Conservation (phyloP, 805 yeast species). For the Candida boidinii region DNA sequence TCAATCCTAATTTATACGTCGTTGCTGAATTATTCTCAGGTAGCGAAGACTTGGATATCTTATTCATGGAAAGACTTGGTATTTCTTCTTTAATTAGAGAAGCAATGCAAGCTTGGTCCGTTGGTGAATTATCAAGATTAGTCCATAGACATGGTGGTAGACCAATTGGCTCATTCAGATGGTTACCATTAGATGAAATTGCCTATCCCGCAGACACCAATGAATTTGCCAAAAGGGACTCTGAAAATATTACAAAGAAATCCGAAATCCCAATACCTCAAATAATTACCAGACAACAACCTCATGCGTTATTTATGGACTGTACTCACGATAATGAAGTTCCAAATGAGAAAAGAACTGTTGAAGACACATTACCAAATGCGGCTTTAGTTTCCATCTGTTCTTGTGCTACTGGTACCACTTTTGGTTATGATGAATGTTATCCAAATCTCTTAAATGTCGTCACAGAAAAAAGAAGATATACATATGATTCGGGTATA, state of each 20-base stretch:
- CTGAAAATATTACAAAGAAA: slow-evolving; percentile 25
- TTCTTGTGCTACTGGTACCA: slow-evolving; percentile 89
- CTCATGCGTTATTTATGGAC: slow-evolving; percentile 95
- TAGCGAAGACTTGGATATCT: slow-evolving; percentile 80
- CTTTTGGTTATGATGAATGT: slow-evolving; percentile 88
- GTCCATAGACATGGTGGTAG: slow-evolving; percentile 92
- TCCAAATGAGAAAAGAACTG: slow-evolving; percentile 82
- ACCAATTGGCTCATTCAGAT: slow-evolving; percentile 86
- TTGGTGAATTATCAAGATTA: slow-evolving; percentile 74
- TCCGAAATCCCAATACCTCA: slow-evolving; percentile 66
- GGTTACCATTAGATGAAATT: slow-evolving; percentile 68
- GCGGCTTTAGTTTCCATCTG: slow-evolving; percentile 93
- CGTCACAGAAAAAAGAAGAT: slow-evolving; percentile 65
- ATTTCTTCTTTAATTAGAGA: slow-evolving; percentile 86
- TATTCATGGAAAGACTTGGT: slow-evolving; percentile 86
- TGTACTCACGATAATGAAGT: slow-evolving; percentile 95
- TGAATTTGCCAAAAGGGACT: slow-evolving; percentile 12
- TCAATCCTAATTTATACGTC: slow-evolving; percentile 79
- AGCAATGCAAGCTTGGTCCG: slow-evolving; percentile 95
- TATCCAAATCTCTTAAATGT: slow-evolving; percentile 77
- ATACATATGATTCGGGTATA: slow-evolving; percentile 57
- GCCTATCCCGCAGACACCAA: slow-evolving; percentile 53
- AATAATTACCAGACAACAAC: slow-evolving; percentile 58
- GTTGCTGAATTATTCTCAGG: slow-evolving; percentile 95
- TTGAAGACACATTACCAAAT: slow-evolving; percentile 89